phyloP scores from a whole-genome alignment of 352 stramenopile genomes.

The Phytophthora tentaculata region DNA sequence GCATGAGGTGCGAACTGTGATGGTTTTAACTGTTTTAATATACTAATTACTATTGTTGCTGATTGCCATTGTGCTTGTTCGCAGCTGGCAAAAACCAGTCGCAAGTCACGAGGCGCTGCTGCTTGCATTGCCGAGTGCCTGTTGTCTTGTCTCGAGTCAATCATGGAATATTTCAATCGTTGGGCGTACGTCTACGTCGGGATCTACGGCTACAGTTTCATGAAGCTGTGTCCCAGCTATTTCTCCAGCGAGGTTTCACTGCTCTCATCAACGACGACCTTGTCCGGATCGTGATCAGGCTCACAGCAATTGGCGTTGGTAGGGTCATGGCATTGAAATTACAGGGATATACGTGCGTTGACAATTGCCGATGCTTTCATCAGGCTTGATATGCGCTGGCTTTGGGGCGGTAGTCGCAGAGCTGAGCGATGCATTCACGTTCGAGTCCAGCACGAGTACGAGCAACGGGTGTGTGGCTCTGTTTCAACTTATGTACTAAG shows the following conservation, averaged over 20 bases:
- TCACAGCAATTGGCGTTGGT: conserved; percentile 85
- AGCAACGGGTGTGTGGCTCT: neutral
- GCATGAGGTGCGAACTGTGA: conserved; percentile 40
- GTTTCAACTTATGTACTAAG: no score
- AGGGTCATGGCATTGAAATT: neutral
- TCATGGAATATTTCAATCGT: conserved; percentile 91
- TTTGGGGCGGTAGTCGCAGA: conserved; percentile 6
- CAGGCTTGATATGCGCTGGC: neutral
- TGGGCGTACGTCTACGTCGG: conserved; percentile 95
- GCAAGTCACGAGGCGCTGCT: conserved; percentile 58
- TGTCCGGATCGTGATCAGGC: conserved; percentile 85
- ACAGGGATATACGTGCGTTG: neutral
- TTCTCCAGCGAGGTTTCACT: conserved; percentile 90
- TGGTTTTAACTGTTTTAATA: neutral
- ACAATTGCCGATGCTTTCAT: neutral
- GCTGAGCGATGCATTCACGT: conserved; percentile 6
- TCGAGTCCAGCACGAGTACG: conserved; percentile 9
- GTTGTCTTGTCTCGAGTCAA: conserved; percentile 65
- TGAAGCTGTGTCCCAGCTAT: conserved; percentile 92
- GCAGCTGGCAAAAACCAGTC: conserved; percentile 56
- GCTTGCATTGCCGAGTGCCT: conserved; percentile 77
- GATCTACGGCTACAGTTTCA: conserved; percentile 92
- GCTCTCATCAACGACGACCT: conserved; percentile 95
- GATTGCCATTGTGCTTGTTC: neutral
- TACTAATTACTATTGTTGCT: neutral